phyloP scores from a whole-genome alignment of 805 yeast genomes.

The Candida saitoana region DNA sequence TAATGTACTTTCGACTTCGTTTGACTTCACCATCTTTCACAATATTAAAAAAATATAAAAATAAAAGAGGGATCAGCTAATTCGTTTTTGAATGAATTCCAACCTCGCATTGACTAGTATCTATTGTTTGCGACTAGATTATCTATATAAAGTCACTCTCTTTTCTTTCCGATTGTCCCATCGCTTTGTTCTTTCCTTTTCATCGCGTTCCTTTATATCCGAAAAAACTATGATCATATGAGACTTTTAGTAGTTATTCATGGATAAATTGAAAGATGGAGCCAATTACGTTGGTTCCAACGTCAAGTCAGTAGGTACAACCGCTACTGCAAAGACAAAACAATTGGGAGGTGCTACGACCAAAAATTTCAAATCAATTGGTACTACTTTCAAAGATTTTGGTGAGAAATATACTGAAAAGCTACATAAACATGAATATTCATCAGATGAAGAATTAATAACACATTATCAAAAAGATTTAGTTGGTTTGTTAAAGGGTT shows the following conservation, averaged over 20 bases:
- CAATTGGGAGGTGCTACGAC: neutral
- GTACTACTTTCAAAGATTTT: neutral
- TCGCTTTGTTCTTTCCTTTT: neutral
- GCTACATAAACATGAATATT: conserved; percentile 13
- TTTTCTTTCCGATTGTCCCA: neutral
- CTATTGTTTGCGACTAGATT: no score
- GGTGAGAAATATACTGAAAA: neutral
- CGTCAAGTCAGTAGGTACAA: neutral
- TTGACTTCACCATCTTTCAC: no score
- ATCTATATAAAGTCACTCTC: no score
- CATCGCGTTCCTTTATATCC: neutral
- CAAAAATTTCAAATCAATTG: neutral
- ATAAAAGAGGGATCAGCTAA: no score
- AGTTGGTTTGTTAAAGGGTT: conserved; percentile 25
- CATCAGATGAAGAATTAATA: conserved; percentile 36
- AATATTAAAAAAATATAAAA: no score
- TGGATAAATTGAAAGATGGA: conserved; percentile 4
- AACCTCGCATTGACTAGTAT: no score
- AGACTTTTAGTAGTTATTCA: neutral
- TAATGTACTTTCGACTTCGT: no score
- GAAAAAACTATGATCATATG: neutral
- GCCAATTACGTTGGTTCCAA: conserved; percentile 2
- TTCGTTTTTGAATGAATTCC: no score
- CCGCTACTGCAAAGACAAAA: neutral
- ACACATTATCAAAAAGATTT: conserved; percentile 44